Percentiles rank a stretch among this genome's conserved stretches.
These are phyloP conservation scores for Venturia effusa DNA, from an alignment of 2,329 filamentous ascomycete genomes.

Conservation along the genomic window DNA sequence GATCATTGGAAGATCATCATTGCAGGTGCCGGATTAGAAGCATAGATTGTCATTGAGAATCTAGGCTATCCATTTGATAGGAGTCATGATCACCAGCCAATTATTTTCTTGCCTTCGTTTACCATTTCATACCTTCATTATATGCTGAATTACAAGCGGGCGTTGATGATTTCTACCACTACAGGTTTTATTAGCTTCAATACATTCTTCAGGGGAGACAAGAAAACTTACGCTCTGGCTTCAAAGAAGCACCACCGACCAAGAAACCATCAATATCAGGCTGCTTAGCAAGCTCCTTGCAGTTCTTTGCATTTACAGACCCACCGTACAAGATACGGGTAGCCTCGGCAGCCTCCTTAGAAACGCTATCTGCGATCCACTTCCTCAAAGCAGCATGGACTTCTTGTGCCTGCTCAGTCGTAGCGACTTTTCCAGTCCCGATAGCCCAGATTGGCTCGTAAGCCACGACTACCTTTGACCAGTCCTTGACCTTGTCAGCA, in stretches of 20 bases:
- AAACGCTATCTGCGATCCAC: conserved; percentile 69
- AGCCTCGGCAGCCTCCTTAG: conserved; percentile 68
- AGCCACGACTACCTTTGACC: conserved; percentile 89
- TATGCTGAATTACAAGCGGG: conserved; percentile 32
- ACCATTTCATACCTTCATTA: neutral
- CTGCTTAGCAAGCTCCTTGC: conserved; percentile 82
- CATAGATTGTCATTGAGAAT: too few species aligned
- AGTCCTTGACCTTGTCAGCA: conserved; percentile 68
- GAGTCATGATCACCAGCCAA: too few species aligned
- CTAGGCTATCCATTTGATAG: too few species aligned
- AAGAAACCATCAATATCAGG: conserved; percentile 96
- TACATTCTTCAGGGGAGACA: neutral
- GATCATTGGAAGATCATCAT: too few species aligned
- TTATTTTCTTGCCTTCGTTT: neutral
- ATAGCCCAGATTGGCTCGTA: conserved; percentile 98
- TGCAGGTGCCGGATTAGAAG: too few species aligned
- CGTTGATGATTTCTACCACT: conserved; percentile 62
- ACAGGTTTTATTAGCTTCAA: conserved; percentile 11
- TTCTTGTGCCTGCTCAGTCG: conserved; percentile 31
- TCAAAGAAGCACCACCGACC: conserved; percentile 90
- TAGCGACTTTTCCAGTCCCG: conserved; percentile 59
- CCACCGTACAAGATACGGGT: conserved; percentile 95
- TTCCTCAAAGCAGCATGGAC: conserved; percentile 67
- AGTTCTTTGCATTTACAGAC: conserved; percentile 97
- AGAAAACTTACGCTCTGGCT: conserved; percentile 71